Percentiles rank a stretch among this genome's conserved stretches.
Conservation (phyloP, 2,329 filamentous ascomycete genomes). For the Paecilomyces formosus region DNA sequence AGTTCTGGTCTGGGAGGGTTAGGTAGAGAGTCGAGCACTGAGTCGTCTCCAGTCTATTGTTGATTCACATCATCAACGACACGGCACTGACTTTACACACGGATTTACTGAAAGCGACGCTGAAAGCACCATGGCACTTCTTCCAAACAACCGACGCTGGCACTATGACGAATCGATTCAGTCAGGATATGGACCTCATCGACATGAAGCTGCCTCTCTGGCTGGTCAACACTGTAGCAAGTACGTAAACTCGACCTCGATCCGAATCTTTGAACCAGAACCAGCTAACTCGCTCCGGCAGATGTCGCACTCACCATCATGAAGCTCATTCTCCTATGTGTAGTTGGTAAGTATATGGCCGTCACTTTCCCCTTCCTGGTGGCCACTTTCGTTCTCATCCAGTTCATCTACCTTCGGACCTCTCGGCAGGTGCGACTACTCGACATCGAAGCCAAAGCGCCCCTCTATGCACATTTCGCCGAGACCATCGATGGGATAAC, state of each 20-base stretch:
- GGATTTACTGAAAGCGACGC: too few species aligned
- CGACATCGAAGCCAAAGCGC: background rate
- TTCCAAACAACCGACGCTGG: background rate
- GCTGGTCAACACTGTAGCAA: too few species aligned
- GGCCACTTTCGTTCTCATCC: background rate
- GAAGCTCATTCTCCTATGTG: background rate
- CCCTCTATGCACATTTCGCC: background rate
- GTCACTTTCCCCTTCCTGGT: background rate
- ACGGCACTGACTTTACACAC: too few species aligned
- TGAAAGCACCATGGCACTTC: background rate
- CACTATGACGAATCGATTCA: background rate
- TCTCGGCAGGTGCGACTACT: background rate
- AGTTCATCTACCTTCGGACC: background rate
- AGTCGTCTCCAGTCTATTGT: too few species aligned
- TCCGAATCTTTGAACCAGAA: background rate
- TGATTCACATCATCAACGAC: too few species aligned
- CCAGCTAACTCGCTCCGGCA: background rate
- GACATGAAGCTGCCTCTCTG: background rate
- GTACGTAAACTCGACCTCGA: too few species aligned
- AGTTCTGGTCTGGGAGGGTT: background rate
- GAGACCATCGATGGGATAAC: background rate
- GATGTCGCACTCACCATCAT: too few species aligned
- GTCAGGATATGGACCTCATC: conserved; percentile 1
- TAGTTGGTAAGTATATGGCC: background rate
- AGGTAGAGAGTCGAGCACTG: too few species aligned